Percentiles rank a stretch among this genome's conserved stretches.
phyloP scores from a whole-genome alignment of 2,329 filamentous ascomycete genomes.

The Blastomyces percursus region DNA sequence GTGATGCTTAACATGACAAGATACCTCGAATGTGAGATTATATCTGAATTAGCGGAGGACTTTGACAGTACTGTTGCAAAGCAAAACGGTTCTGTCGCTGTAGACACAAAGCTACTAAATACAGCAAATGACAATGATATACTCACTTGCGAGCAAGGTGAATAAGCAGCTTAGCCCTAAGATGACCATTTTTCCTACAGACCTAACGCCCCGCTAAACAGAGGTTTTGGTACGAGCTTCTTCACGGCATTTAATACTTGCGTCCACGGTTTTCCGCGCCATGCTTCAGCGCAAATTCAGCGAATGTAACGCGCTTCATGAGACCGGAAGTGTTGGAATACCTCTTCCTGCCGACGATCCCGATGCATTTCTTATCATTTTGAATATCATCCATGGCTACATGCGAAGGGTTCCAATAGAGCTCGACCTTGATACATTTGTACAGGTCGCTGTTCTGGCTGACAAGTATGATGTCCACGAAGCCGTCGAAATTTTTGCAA shows the following conservation, averaged over 20 bases:
- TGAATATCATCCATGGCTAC: conserved; percentile 24
- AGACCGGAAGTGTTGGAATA: conserved; percentile 12
- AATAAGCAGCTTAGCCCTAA: neutral
- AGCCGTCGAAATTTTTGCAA: conserved; percentile 12
- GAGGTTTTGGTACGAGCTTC: conserved; percentile 14
- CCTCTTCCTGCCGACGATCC: conserved; percentile 25
- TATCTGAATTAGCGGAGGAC: conserved; percentile 3
- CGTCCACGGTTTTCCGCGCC: conserved; percentile 14
- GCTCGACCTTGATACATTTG: conserved; percentile 12
- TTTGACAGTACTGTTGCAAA: neutral
- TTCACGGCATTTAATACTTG: conserved; percentile 14
- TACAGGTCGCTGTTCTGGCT: conserved; percentile 14
- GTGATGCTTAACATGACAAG: conserved; percentile 12
- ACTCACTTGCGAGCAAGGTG: conserved; percentile 13
- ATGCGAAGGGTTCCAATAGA: conserved; percentile 18
- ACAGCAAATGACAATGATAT: neutral
- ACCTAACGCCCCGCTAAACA: neutral
- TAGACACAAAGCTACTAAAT: neutral
- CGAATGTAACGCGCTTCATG: conserved; percentile 11
- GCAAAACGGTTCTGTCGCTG: neutral
- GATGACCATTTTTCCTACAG: neutral
- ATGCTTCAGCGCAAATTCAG: conserved; percentile 15
- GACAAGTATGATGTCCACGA: conserved; percentile 16
- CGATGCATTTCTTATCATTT: conserved; percentile 19
- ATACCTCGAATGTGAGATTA: conserved; percentile 9